phyloP scores from a whole-genome alignment of 371 early-diverging fungal genomes.

The Rhizomucor pusillus region DNA sequence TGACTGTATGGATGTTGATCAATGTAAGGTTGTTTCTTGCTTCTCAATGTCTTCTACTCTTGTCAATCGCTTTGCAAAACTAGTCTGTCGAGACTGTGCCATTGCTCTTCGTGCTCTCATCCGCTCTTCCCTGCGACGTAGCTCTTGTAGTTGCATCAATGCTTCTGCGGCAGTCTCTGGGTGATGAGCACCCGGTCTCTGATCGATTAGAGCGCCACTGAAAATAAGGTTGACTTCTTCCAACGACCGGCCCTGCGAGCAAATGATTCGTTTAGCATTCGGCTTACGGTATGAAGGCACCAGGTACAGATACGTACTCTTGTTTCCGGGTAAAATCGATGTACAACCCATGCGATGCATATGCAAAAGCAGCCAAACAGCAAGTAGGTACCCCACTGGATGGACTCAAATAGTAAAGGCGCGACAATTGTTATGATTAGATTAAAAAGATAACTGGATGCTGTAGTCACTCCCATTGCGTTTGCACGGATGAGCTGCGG shows the following conservation, averaged over 20 bases:
- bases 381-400: slow-evolving; percentile 58
- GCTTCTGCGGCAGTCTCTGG: slow-evolving; percentile 51
- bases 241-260: slow-evolving; percentile 28
- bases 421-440: slow-evolving; percentile 55
- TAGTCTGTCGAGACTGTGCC: too few relatives aligned
- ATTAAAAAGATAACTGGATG: slow-evolving; percentile 81
- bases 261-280: not conserved
- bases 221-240: slow-evolving; percentile 49
- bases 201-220: slow-evolving; percentile 44
- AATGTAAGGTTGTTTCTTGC: too few relatives aligned
- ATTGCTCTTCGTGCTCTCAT: too few relatives aligned
- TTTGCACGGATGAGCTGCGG: slow-evolving; percentile 71
- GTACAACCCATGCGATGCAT: slow-evolving; percentile 57
- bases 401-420: slow-evolving; percentile 57
- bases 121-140: slow-evolving; percentile 9
- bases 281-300: too few relatives aligned
- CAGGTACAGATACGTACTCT: slow-evolving; percentile 20
- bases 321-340: slow-evolving; percentile 80
- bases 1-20: too few relatives aligned
- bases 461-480: slow-evolving; percentile 79
- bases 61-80: too few relatives aligned
- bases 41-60: too few relatives aligned
- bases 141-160: slow-evolving; percentile 14
- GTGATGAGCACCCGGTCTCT: slow-evolving; percentile 45
- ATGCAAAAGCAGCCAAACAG: slow-evolving; percentile 62